A percentile compares a stretch with the other conserved stretches of the same genome.
phyloP scores from a whole-genome alignment of 2,329 filamentous ascomycete species.

The Aspergillus sp. region DNA sequence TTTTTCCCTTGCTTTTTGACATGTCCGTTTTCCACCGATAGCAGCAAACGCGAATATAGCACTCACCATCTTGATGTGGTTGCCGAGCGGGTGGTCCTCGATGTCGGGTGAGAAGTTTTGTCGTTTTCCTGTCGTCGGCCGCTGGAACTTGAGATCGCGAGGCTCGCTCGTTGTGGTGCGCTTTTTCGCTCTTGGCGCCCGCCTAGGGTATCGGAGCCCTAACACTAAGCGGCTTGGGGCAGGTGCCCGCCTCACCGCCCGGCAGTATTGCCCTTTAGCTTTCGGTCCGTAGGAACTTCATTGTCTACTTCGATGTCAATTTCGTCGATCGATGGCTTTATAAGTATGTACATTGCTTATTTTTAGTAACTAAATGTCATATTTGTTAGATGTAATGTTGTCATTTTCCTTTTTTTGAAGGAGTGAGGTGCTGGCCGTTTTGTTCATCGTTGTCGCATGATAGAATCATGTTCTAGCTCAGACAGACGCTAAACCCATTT shows the following conservation, averaged over 20 bases:
- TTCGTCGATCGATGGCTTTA: neutral
- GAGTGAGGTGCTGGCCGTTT: neutral
- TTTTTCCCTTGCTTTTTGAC: constrained; percentile 3
- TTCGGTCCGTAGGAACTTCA: neutral
- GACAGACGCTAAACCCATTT: neutral
- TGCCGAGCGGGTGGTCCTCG: constrained; percentile 46
- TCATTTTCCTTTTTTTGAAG: neutral
- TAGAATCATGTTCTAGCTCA: neutral
- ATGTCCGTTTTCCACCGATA: constrained; percentile 6
- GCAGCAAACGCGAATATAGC: constrained; percentile 17
- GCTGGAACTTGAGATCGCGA: constrained; percentile 34
- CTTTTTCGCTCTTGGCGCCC: constrained; percentile 44
- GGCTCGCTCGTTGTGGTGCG: constrained; percentile 38
- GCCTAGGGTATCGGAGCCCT: constrained; percentile 45
- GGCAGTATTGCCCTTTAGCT: constrained; percentile 10
- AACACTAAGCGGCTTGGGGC: constrained; percentile 35
- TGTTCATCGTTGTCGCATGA: neutral
- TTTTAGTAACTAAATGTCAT: neutral
- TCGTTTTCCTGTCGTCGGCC: constrained; percentile 41
- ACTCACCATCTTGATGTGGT: constrained; percentile 51
- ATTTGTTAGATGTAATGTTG: neutral
- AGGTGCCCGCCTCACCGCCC: constrained; percentile 19
- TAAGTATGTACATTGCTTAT: neutral
- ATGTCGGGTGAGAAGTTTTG: constrained; percentile 42
- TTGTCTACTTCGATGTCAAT: neutral